A percentile compares a stretch with the other conserved stretches of the same genome.
Evolutionary conservation across 2,329 filamentous ascomycete genomes (phyloP).

Genomic region (Calonectria henricotiae): DNA sequence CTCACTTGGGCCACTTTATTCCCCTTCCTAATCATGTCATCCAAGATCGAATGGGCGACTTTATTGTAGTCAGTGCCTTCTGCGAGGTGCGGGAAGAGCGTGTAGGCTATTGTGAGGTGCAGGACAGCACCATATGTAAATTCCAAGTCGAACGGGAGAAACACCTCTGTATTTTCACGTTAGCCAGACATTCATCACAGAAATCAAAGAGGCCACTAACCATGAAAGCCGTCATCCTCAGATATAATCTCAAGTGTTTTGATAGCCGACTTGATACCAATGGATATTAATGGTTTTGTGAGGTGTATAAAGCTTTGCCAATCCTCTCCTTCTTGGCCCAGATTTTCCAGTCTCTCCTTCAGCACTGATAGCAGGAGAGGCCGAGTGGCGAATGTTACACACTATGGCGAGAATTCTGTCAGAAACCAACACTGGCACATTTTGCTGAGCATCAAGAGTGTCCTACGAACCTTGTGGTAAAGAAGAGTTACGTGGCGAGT

Average conservation of each 20-base stretch:
- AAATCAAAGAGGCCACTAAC: conserved; percentile 44
- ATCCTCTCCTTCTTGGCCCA: conserved; percentile 51
- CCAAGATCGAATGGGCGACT: conserved; percentile 53
- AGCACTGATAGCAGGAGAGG: conserved; percentile 60
- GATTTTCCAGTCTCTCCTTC: conserved; percentile 57
- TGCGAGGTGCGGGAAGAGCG: conserved; percentile 55
- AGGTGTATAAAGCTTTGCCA: conserved; percentile 56
- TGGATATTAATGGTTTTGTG: conserved; percentile 58
- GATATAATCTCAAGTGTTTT: conserved; percentile 61
- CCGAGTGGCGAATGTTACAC: conserved; percentile 60
- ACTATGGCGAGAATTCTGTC: conserved; percentile 45
- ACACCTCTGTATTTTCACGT: conserved; percentile 52
- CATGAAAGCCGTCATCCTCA: conserved; percentile 57
- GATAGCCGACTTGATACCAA: conserved; percentile 61
- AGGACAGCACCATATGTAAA: conserved; percentile 58
- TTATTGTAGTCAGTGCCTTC: conserved; percentile 49
- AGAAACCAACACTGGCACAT: not conserved
- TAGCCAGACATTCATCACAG: not conserved
- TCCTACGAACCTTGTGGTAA: conserved; percentile 58
- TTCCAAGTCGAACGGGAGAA: conserved; percentile 60
- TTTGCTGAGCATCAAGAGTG: too few relatives aligned
- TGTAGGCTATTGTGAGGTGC: conserved; percentile 58
- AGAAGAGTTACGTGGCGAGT: conserved; percentile 59
- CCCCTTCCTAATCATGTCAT: conserved; percentile 56
- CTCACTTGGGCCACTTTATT: conserved; percentile 56